phyloP scores from a whole-genome alignment of 2,329 filamentous ascomycete genomes.

The Talaromyces funiculosus region DNA sequence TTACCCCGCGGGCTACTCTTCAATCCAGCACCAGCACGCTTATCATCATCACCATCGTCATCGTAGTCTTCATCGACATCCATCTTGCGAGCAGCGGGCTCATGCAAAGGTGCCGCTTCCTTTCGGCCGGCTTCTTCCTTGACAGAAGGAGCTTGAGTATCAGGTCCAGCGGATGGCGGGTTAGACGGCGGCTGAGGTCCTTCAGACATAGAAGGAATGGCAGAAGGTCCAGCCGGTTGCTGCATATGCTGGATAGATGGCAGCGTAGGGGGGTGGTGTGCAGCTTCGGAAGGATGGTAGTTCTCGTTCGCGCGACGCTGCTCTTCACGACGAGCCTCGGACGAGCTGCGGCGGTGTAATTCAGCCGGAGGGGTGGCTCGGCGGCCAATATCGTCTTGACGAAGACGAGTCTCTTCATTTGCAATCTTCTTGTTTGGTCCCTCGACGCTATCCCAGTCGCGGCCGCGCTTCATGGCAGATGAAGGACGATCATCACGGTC shows the following conservation, averaged over 20 bases:
- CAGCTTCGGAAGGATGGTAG: slow-evolving; percentile 89
- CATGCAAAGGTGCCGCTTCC: slow-evolving; percentile 53
- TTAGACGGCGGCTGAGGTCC: slow-evolving; percentile 38
- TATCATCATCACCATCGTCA: slow-evolving; percentile 83
- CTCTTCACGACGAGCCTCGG: slow-evolving; percentile 62
- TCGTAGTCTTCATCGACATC: slow-evolving; percentile 98
- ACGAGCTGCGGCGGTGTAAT: slow-evolving; percentile 70
- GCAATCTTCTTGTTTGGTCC: slow-evolving; percentile 69
- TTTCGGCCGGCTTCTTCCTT: slow-evolving; percentile 50
- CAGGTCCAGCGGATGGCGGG: slow-evolving; percentile 32
- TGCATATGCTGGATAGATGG: slow-evolving; percentile 45
- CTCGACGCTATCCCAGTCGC: slow-evolving; percentile 84
- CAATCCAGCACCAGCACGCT: slow-evolving; percentile 34
- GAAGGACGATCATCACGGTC: slow-evolving; percentile 66
- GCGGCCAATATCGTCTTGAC: slow-evolving; percentile 77
- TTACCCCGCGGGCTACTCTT: slow-evolving; percentile 34
- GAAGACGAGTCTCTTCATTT: slow-evolving; percentile 80
- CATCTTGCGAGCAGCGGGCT: slow-evolving; percentile 89
- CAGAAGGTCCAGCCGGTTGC: slow-evolving; percentile 44
- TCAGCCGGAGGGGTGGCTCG: slow-evolving; percentile 63
- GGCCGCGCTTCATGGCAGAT: slow-evolving; percentile 74
- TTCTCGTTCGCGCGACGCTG: slow-evolving; percentile 68
- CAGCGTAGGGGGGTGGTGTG: slow-evolving; percentile 69
- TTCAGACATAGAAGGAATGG: slow-evolving; percentile 54
- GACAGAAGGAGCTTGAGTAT: slow-evolving; percentile 46